Evolutionary conservation across 2,329 filamentous ascomycete genomes (phyloP), one percentile per base, ranked within the genome.

Genomic region (Penicillium glabrum): DNA sequence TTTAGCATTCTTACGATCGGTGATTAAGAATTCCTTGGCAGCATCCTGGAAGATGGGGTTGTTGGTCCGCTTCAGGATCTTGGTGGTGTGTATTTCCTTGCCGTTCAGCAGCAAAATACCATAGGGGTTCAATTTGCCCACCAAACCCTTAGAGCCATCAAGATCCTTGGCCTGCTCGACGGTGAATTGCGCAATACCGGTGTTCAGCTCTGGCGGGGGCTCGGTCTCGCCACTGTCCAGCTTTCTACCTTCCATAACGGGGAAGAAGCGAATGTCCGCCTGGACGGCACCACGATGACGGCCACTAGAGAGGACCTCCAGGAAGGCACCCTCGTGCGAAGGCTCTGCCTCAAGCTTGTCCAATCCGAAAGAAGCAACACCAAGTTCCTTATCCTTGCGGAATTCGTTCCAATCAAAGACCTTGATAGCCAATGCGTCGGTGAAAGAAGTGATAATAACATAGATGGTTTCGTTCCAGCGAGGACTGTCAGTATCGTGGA

Each of bases 391-490:
- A 77, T 97, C 93, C 78, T 98, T 99, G 63, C 95, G 88, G 75
- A 90, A 90, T 56, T 97, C 95, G 67, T 99, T 99, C 82, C 88
- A 97, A 74, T 99, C 95, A 68, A 87, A 96, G 29, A 96, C 74
- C 54, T 89, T 86, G 54, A 99, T 83, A 23, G 93, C 95, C 54
- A 99, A 81, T 27, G 89, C 83, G 71, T 99, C 95, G 57, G 89
- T 90, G 71, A 96, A 89, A 4, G 91, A 96, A 1, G 91, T 96
- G 63, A 99, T 83, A 62, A 99, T 95, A 66, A 98, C 86, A 72
- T 97, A 97, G 70, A 97, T 87, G 0, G 95, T 99, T 77, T 99
- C 93, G 69, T 95, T 96, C 95, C 95, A 99, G 67, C 89, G 86
- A 7, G 95, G 95, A 69, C 91, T 96, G 50, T 88, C 80, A 54